Conservation (phyloP, 495 filamentous ascomycete species). For the Margaritispora aquatica region DNA sequence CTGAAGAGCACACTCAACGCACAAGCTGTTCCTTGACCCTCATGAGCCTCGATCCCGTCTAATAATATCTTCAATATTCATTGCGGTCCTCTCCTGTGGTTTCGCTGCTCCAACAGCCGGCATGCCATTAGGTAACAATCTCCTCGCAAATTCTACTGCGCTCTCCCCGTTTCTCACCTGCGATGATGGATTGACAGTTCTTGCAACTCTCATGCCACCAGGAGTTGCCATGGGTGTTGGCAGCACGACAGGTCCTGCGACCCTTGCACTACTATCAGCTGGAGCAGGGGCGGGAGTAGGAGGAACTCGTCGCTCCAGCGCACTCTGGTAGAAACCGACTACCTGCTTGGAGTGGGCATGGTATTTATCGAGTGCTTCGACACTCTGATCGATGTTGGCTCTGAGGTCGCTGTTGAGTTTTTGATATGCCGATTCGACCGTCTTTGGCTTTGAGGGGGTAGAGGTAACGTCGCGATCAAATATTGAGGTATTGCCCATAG, state of each 20-base stretch:
- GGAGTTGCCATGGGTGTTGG: too few species aligned
- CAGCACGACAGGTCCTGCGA: too few species aligned
- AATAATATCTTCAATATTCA: neutral
- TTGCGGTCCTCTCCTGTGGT: neutral
- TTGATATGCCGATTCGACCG: neutral
- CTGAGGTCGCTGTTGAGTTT: neutral
- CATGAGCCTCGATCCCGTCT: neutral
- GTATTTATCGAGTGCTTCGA: constrained; percentile 13
- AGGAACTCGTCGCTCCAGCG: constrained; percentile 4
- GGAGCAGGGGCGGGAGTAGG: neutral
- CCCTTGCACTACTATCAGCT: too few species aligned
- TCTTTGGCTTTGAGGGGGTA: neutral
- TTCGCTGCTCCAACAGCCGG: neutral
- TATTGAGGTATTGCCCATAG: neutral
- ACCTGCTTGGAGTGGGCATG: constrained; percentile 9
- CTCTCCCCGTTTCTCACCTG: neutral
- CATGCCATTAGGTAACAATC: neutral
- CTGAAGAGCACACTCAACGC: too few species aligned
- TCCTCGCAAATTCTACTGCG: neutral
- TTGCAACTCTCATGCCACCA: too few species aligned
- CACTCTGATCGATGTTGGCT: neutral
- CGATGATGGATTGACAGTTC: too few species aligned
- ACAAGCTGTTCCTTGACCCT: too few species aligned
- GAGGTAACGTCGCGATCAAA: neutral
- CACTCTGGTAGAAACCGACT: constrained; percentile 2